phyloP scores from a whole-genome alignment of 257 asterid genomes.

The Forsythia suspensa region DNA sequence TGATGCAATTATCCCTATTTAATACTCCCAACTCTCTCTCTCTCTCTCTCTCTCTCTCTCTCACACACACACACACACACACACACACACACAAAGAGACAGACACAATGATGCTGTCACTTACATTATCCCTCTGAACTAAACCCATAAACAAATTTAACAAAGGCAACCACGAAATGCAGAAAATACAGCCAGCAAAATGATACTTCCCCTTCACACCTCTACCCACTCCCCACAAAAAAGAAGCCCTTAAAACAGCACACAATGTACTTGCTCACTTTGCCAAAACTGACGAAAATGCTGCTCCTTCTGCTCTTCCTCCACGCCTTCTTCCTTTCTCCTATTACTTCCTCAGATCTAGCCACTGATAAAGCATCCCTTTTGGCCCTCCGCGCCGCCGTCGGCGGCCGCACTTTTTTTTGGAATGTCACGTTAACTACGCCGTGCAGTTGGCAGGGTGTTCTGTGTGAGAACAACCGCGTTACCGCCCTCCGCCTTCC shows the following conservation, averaged over 20 bases:
- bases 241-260: not conserved
- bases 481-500: conserved; percentile 76
- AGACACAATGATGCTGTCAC: conserved; percentile 25
- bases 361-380: conserved; percentile 62
- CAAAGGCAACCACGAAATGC: conserved; percentile 10
- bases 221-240: too few species aligned
- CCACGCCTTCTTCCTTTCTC: conserved; percentile 23
- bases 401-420: conserved; percentile 63
- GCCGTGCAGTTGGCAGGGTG: conserved; percentile 77
- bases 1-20: too few species aligned
- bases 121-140: conserved; percentile 2
- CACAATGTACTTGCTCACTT: conserved; percentile 26
- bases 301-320: conserved; percentile 26
- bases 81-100: not conserved
- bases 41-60: conserved; percentile 4
- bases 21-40: not conserved
- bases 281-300: conserved; percentile 10
- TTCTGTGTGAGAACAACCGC: conserved; percentile 51
- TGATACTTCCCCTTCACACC: conserved; percentile 17
- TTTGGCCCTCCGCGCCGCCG: conserved; percentile 59
- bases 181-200: conserved; percentile 1
- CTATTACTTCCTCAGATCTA: conserved; percentile 44
- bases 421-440: conserved; percentile 55
- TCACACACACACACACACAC: not conserved
- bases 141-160: not conserved